Evolutionary conservation across 495 filamentous ascomycete genomes (phyloP).

Genomic region (Talaromyces ruber): DNA sequence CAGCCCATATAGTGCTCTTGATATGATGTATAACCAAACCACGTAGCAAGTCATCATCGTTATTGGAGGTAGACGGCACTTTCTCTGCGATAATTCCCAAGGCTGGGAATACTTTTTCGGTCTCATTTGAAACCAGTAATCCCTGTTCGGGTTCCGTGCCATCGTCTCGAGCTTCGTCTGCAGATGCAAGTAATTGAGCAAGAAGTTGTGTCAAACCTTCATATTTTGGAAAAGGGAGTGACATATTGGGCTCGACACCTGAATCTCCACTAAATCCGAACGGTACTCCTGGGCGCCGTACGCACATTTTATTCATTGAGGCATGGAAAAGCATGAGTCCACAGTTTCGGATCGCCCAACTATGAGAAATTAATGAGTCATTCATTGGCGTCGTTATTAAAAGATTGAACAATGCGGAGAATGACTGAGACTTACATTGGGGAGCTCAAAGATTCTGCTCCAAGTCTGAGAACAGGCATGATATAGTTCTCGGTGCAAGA

Average conservation of each 20-base stretch:
- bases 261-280: constrained; percentile 34
- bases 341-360: constrained; percentile 91
- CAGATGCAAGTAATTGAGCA: constrained; percentile 49
- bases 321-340: constrained; percentile 83
- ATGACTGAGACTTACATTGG: constrained; percentile 40
- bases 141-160: constrained; percentile 21
- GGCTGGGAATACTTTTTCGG: constrained; percentile 77
- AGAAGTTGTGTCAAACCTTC: constrained; percentile 61
- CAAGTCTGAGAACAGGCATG: constrained; percentile 62
- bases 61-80: constrained; percentile 23
- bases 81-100: constrained; percentile 66
- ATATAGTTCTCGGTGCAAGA: constrained; percentile 56
- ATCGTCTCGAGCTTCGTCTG: constrained; percentile 22
- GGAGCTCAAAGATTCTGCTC: constrained; percentile 57
- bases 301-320: constrained; percentile 61
- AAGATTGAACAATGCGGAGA: not conserved
- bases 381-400: not conserved
- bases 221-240: constrained; percentile 53
- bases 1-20: constrained; percentile 73
- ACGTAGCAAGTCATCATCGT: constrained; percentile 25
- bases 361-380: constrained; percentile 21
- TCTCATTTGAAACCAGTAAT: constrained; percentile 34
- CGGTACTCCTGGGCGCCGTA: constrained; percentile 17
- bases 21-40: constrained; percentile 36
- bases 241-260: constrained; percentile 31